Conservation (phyloP, 208 protist genomes). For the Acanthamoeba culbertsoni region DNA sequence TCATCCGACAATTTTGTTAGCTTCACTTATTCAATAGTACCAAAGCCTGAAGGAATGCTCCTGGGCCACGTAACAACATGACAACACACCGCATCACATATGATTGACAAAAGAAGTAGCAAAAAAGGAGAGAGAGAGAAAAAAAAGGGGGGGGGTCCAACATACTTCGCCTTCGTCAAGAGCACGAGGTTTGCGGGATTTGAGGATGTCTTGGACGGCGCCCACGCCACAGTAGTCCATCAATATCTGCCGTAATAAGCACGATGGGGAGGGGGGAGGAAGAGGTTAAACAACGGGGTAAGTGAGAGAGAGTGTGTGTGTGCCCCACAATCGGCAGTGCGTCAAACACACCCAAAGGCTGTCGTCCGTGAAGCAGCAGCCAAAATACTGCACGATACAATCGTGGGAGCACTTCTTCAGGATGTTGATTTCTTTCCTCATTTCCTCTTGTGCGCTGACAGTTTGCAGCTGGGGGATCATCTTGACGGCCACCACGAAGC, state of each 20-base stretch:
- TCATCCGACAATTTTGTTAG: background rate
- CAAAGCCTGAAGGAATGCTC: background rate
- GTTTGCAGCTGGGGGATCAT: background rate
- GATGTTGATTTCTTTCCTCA: slow-evolving; percentile 42
- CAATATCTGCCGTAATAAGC: background rate
- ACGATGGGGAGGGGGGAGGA: background rate
- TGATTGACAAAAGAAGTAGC: too few species aligned
- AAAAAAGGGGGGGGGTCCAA: background rate
- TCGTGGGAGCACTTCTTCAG: slow-evolving; percentile 13
- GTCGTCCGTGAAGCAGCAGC: background rate
- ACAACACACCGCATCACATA: too few species aligned
- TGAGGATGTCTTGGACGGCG: background rate
- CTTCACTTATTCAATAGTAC: background rate
- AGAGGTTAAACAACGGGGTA: background rate
- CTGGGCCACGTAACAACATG: too few species aligned
- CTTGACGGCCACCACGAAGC: background rate
- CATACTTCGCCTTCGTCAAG: background rate
- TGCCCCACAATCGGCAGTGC: background rate
- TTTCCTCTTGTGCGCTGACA: background rate
- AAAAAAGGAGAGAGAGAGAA: too few species aligned
- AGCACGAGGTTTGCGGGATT: background rate
- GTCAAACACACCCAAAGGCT: background rate
- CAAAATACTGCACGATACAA: background rate
- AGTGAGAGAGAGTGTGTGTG: background rate
- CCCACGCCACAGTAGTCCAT: background rate